Base-by-base conservation (phyloP, 2,329 filamentous ascomycete species). In the Aspergillus caelatus region DNA sequence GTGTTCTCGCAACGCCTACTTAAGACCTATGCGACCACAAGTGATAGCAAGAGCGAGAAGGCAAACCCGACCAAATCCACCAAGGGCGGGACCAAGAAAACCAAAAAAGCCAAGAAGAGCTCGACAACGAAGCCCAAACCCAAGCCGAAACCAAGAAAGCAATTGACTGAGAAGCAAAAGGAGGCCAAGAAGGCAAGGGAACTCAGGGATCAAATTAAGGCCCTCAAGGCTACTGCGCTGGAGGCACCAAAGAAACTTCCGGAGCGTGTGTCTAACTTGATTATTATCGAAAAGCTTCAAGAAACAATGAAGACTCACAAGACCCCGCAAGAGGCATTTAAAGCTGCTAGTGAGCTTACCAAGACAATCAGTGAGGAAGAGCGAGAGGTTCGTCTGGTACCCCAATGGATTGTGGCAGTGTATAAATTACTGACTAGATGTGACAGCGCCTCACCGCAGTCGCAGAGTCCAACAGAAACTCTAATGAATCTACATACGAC, bases 361-460 rank as follows among this genome's bases (percentile, higher is more conserved):
- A 69, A 65, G 55, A 50, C 62, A 3, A 55, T 73, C 19, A 62
- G 57, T 56, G 28, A 60, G 2, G 57, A 67, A n/a, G 69, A 76
- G 59, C 26, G 45, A 46, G 66, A 75, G 68, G 73, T 75, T 62
- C 34, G 66, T 64, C 50, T 32, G 10, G 56, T 43, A 28, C 14
- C 52, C n/a, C 43, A 16, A 3, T 9, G 12, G 9, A 39, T 12
- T 45, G 2, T 30, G 2, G 19, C n/a, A 7, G 16, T 45, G 41
- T 21, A 34, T 8, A 3, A 52, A 60, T 68, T 43, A 68, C 62
- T 58, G 34, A 68, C 9, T 43, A 46, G 26, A 11, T 30, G 32
- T 50, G 62, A n/a, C 60, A 89, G 87, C 80, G 81, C 68, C 85
- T 84, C 72, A 83, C 85, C 68, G 82, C 84, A 56, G 67, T 82